Evolutionary conservation across 345 rosid genomes (phyloP).

Genomic region (Pugionium cornutum): DNA sequence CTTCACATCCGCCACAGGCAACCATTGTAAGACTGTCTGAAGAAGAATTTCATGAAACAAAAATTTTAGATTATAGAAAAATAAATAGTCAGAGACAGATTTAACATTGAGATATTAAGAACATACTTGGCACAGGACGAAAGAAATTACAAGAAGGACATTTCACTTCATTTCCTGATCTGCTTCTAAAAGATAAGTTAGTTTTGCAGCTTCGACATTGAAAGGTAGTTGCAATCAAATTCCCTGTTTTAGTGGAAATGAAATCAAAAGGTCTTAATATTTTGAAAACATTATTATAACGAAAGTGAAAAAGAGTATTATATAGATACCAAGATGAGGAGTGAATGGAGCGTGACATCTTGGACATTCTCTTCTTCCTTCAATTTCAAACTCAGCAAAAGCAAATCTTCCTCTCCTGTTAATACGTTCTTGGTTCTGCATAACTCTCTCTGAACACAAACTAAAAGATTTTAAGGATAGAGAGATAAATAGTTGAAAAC

Average conservation of each 20-base stretch:
- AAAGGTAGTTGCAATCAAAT: not conserved
- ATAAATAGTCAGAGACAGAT: too few relatives aligned
- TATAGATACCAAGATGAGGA: constrained; percentile 32
- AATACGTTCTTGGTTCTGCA: constrained; percentile 12
- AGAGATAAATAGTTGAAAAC: not conserved
- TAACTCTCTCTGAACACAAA: constrained; percentile 17
- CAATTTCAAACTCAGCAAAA: constrained; percentile 29
- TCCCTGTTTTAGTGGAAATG: constrained; percentile 6
- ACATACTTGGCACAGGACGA: constrained; percentile 6
- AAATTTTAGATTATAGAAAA: too few relatives aligned
- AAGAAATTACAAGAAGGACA: constrained; percentile 14
- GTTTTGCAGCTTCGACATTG: constrained; percentile 24
- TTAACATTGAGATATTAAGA: too few relatives aligned
- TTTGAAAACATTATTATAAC: not conserved
- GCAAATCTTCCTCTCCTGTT: not conserved
- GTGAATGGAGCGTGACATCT: constrained; percentile 12
- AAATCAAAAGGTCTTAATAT: constrained; percentile 1
- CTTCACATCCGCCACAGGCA: constrained; percentile 30
- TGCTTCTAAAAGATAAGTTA: not conserved
- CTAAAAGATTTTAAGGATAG: not conserved
- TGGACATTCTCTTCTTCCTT: constrained; percentile 21
- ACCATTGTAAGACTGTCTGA: not conserved
- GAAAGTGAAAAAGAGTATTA: not conserved
- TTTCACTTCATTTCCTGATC: not conserved
- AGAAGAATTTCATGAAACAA: too few relatives aligned